A percentile compares a stretch with the other conserved stretches of the same genome.
Conservation (phyloP, 2,329 filamentous ascomycete species). For the Diaporthe sp. region DNA sequence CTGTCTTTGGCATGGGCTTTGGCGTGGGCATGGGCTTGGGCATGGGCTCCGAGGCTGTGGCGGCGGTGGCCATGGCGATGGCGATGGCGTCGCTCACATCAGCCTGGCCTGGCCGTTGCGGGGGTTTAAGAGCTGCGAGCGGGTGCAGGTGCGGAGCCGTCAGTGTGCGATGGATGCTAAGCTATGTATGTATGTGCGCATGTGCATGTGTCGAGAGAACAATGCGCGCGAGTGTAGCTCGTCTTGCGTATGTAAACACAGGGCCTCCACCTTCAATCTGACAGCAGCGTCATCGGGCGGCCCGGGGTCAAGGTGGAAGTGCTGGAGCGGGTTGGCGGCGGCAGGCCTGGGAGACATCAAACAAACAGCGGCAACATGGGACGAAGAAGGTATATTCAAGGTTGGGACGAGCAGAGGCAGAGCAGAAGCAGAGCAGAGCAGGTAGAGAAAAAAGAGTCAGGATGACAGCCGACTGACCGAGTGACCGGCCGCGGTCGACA, state of each 20-base stretch:
- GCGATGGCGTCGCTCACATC: conserved; percentile 25
- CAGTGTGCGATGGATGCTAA: conserved; percentile 8
- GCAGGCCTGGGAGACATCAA: conserved; percentile 12
- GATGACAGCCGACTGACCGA: conserved; percentile 6
- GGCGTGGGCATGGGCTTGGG: conserved; percentile 20
- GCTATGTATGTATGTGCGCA: conserved; percentile 18
- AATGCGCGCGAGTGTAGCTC: neutral
- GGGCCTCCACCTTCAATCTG: conserved; percentile 23
- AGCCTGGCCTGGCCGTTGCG: conserved; percentile 25
- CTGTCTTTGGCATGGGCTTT: neutral
- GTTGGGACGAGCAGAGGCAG: conserved; percentile 10
- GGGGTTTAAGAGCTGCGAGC: neutral
- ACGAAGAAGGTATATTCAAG: conserved; percentile 12
- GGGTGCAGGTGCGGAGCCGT: neutral
- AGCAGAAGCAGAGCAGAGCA: neutral
- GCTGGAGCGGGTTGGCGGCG: conserved; percentile 6
- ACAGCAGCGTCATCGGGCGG: conserved; percentile 36
- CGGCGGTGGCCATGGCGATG: conserved; percentile 38
- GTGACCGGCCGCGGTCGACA: conserved; percentile 24
- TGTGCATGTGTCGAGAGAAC: neutral
- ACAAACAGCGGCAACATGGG: conserved; percentile 12
- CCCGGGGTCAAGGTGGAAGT: conserved; percentile 18
- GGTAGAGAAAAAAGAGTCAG: neutral
- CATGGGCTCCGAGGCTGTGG: conserved; percentile 26
- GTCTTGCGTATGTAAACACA: conserved; percentile 6